Evolutionary conservation across 306 rosid genomes (phyloP), one percentile per base, ranked within the genome.

Genomic region (Mucuna pruriens): DNA sequence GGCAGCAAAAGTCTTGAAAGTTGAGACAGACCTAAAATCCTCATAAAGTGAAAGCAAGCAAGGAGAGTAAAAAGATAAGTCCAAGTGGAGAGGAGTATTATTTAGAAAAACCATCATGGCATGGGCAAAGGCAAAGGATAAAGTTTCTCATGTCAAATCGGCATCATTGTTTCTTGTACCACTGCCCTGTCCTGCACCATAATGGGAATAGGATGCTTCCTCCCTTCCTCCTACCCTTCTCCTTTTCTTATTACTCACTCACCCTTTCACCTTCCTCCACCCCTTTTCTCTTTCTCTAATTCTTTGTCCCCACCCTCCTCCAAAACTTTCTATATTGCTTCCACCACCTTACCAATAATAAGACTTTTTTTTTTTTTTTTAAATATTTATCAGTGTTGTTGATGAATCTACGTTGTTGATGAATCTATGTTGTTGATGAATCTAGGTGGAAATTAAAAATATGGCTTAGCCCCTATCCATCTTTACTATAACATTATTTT

Each of bases 141-240:
- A 83, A 86, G 76, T 69, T 60, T 7, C n/a, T 33, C 2, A 64
- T 83, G 89, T 83, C 84, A 86, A 80, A 25, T 80, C 80, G 19
- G 39, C 82, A 86, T 86, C 79, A 86, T 83, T 79, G 84, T 86
- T 85, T 79, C 80, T 86, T 86, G 86, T 86, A 85, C 86, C 85
- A 82, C 70, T 51, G 9, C n/a, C 46, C 8, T 51, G 9, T 13
- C 46, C 8, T 71, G 83, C 80, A 78, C 84, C 80, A 79, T 79
- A 33, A 57, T 63, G 49, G 75, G 84, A 75, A 75, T 85, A 76
- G 81, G 88, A 85, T 84, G 81, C 87, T 79, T 84, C 78, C 85
- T 38, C 61, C 26, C 55, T 38, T 46, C 23, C 19, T 48, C 45
- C 33, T 26, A 1, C 22, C 11, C 31, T n/a, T 36, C 7, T 4